These are phyloP conservation scores for Aspergillus funiculosus DNA, from an alignment of 495 filamentous ascomycete species.

Conservation along the genomic window DNA sequence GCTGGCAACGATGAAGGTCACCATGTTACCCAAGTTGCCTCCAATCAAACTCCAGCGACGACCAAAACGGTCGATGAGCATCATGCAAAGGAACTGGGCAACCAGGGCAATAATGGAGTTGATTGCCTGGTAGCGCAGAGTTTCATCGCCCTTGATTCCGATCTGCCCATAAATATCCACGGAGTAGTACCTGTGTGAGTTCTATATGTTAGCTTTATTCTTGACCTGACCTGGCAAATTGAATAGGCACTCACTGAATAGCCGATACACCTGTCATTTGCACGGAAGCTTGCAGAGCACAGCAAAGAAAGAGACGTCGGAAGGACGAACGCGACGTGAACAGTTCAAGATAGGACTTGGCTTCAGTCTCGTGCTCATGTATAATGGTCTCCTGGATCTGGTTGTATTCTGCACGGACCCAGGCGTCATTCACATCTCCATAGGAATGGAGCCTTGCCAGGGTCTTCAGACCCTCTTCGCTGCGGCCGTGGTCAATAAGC, in stretches of 20 bases:
- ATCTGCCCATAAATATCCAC: slow-evolving; percentile 63
- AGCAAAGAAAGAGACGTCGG: slow-evolving; percentile 62
- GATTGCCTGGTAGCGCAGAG: slow-evolving; percentile 67
- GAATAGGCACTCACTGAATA: slow-evolving; percentile 46
- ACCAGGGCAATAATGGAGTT: slow-evolving; percentile 61
- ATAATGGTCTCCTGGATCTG: slow-evolving; percentile 40
- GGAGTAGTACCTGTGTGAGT: slow-evolving; percentile 52
- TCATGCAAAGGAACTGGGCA: slow-evolving; percentile 60
- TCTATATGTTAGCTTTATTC: background rate
- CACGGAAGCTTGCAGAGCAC: slow-evolving; percentile 59
- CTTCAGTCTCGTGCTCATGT: slow-evolving; percentile 54
- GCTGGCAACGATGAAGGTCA: slow-evolving; percentile 49
- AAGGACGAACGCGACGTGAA: slow-evolving; percentile 60
- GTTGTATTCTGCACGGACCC: slow-evolving; percentile 40
- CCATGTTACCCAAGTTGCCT: slow-evolving; percentile 60
- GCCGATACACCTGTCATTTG: slow-evolving; percentile 72
- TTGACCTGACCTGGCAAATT: background rate
- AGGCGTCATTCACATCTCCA: slow-evolving; percentile 39
- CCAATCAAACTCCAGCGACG: slow-evolving; percentile 59
- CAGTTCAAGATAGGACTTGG: slow-evolving; percentile 62
- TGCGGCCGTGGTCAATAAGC: slow-evolving; percentile 45
- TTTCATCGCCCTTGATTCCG: slow-evolving; percentile 56
- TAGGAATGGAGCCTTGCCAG: slow-evolving; percentile 47
- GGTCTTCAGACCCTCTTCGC: slow-evolving; percentile 46
- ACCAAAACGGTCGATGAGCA: slow-evolving; percentile 61